These are phyloP conservation scores for Solanum hybrid DNA, from an alignment of 305 asterid species.

Conservation along the genomic window DNA sequence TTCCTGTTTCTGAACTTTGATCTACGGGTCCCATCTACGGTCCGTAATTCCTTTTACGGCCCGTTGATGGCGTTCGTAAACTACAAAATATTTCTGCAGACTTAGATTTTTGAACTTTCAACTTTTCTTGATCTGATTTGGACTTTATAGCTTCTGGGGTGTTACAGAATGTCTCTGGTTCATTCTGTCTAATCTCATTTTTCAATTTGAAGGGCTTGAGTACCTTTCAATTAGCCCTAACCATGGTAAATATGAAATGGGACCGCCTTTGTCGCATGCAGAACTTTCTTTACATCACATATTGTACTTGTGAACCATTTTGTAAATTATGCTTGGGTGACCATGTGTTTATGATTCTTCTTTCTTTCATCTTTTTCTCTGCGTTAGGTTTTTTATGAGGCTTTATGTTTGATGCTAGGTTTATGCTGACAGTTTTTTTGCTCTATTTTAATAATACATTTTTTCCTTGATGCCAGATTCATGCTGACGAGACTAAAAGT, in stretches of 20 bases:
- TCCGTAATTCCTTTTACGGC: neutral
- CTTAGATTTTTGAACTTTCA: neutral
- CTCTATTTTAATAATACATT: neutral
- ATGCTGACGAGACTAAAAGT: slow-evolving; percentile 93
- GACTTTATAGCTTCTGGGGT: neutral
- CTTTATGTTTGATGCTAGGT: neutral
- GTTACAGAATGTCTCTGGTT: neutral
- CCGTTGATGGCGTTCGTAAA: neutral
- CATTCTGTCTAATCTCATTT: neutral
- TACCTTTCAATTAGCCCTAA: neutral
- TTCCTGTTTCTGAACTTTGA: neutral
- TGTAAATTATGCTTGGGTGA: neutral
- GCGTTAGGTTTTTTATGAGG: neutral
- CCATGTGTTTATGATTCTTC: neutral
- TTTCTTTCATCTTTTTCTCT: neutral
- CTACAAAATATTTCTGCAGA: neutral
- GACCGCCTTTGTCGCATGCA: neutral
- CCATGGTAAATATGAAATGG: neutral
- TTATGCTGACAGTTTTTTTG: neutral
- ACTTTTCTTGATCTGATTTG: neutral
- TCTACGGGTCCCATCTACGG: neutral
- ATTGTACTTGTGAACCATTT: neutral
- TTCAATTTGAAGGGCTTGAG: neutral
- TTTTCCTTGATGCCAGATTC: slow-evolving; percentile 45
- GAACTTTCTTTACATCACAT: neutral